Evolutionary conservation across 1,284 basidiomycete species (phyloP), one percentile per base, ranked within the genome.

Genomic region (Mycosarcoma maydis): DNA sequence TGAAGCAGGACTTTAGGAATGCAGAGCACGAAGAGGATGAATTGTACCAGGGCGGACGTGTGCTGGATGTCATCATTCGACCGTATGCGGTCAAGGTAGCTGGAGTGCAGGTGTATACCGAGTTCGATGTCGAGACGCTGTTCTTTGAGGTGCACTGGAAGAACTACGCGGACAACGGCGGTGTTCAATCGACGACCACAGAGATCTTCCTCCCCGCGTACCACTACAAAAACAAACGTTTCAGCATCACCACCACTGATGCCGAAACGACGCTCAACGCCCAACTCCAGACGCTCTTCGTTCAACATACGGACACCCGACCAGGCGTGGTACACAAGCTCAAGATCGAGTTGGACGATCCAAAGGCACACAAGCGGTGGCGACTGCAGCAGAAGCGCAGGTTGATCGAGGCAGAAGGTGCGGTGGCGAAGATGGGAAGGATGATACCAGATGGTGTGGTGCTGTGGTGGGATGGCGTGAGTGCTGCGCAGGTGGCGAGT

Each of bases 31-130:
- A 90, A 73, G 83, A 84, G 10, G 61, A 76, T 20, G 27, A 36
- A 23, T 84, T 93, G 20, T 94, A 96, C 79, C 87, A 89, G 29
- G 93, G 94, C 3, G 91, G 86, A 0, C 85, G 94, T 7, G 88
- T 93, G 41, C 84, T 97, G 3, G 84, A 88, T 24, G 87, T 90
- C 2, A 83, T 97, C 49, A 75, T 83, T 37, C 70, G 82, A 10
- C 82, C 82, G 0, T 82, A 81, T 44, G 78, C 77, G 0, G 69
- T 66, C 59, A 82, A 82, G 46, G 70, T 82, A 9, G 80, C 81
- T 3, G 82, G 82, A 4, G 70, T 75, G 11, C 82, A 78, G 22
- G 26, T 72, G 16, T 47, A 44, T 10, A 70, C 68, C 1, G 23
- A 27, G 6, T 83, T 75, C 62, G 65, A 82, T 57, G 40, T 59